Conservation (phyloP, 2,329 filamentous ascomycete genomes). For the Beauveria caledonica region DNA sequence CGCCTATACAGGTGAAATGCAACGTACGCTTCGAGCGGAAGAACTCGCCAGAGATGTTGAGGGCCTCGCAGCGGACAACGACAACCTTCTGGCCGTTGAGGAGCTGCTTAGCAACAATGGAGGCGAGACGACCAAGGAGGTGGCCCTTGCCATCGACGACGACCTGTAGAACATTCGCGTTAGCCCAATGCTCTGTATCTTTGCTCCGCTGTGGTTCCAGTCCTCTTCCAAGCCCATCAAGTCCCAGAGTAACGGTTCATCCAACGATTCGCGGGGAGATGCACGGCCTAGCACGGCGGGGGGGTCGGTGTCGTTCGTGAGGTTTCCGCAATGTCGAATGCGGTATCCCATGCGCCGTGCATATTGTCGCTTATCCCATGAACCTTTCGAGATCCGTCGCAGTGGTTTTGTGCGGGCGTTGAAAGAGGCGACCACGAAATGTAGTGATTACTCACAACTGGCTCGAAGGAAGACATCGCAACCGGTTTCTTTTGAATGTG, state of each 20-base stretch:
- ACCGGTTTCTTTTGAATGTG: constrained; percentile 27
- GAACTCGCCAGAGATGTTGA: constrained; percentile 99
- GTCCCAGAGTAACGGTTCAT: background rate
- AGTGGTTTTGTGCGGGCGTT: background rate
- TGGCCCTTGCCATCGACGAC: constrained; percentile 99
- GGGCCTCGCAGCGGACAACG: constrained; percentile 93
- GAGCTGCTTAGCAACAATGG: constrained; percentile 97
- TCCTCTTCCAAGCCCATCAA: background rate
- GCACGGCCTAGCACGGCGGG: background rate
- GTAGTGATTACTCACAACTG: constrained; percentile 50
- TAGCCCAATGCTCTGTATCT: constrained; percentile 15
- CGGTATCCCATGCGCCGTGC: background rate
- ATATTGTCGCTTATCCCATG: background rate
- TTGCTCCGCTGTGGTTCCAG: background rate
- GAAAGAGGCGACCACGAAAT: background rate
- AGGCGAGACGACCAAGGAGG: constrained; percentile 97
- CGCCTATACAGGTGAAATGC: background rate
- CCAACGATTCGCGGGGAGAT: background rate
- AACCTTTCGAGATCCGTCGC: background rate
- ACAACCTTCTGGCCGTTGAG: constrained; percentile 99
- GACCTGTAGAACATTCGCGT: constrained; percentile 50
- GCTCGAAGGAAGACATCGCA: constrained; percentile 63
- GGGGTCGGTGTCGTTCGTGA: background rate
- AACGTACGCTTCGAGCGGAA: constrained; percentile 99
- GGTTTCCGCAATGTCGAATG: background rate